These are phyloP conservation scores for Rhizopogon hawkerae DNA, from an alignment of 1,284 basidiomycete species.

Conservation along the genomic window DNA sequence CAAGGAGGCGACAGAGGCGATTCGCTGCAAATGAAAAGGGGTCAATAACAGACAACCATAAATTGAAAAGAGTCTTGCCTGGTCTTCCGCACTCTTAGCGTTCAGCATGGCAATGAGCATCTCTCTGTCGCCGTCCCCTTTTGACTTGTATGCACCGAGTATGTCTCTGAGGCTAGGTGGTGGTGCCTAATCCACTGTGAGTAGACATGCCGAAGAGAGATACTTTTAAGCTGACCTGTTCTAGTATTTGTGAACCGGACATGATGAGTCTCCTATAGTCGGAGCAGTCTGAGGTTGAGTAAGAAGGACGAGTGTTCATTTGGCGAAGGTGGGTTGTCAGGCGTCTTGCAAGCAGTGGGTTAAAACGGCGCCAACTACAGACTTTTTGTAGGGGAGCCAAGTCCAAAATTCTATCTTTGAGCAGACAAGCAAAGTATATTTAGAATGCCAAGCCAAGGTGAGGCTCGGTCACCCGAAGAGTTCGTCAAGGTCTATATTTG, in stretches of 20 bases:
- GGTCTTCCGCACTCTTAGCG: conserved; percentile 84
- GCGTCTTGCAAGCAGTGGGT: conserved; percentile 12
- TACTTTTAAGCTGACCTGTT: conserved; percentile 31
- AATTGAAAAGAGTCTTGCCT: conserved; percentile 35
- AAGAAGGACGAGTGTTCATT: conserved; percentile 19
- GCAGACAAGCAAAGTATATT: conserved; percentile 21
- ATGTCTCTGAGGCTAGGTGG: conserved; percentile 79
- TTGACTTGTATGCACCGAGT: conserved; percentile 70
- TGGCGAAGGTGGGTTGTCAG: conserved; percentile 8
- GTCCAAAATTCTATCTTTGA: conserved; percentile 34
- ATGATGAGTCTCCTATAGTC: conserved; percentile 30
- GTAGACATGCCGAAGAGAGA: background rate
- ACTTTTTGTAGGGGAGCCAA: conserved; percentile 33
- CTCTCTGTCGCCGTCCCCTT: conserved; percentile 83
- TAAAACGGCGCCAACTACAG: conserved; percentile 16
- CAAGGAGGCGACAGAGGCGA: conserved; percentile 58
- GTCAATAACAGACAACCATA: conserved; percentile 12
- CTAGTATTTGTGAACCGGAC: conserved; percentile 39
- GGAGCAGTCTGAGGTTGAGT: conserved; percentile 20
- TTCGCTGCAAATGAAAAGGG: conserved; percentile 37
- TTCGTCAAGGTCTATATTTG: conserved; percentile 18
- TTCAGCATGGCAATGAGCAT: conserved; percentile 82
- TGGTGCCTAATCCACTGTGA: conserved; percentile 39
- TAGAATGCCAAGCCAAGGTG: conserved; percentile 32
- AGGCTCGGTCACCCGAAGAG: conserved; percentile 28